A percentile compares a stretch with the other conserved stretches of the same genome.
Conservation (phyloP, 2,329 filamentous ascomycete species). For the Sporothrix humicola region DNA sequence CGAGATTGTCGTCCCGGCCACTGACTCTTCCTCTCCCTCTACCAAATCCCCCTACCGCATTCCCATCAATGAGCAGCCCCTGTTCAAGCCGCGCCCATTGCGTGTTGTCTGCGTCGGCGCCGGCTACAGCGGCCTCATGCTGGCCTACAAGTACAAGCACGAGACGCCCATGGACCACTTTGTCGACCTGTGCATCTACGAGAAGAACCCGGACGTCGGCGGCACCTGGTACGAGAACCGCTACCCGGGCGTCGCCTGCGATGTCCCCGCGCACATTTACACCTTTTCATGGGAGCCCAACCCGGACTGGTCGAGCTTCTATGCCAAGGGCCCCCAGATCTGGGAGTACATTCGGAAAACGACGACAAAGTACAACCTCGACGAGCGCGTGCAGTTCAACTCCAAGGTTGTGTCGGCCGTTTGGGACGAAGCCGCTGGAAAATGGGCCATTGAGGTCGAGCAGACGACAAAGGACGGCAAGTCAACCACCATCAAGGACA, state of each 20-base stretch:
- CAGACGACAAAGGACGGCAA: conserved; percentile 39
- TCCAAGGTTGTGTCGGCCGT: conserved; percentile 37
- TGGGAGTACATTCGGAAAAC: conserved; percentile 45
- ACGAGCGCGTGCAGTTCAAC: conserved; percentile 51
- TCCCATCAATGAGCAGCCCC: conserved; percentile 21
- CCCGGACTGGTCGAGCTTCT: conserved; percentile 44
- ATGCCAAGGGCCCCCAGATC: conserved; percentile 40
- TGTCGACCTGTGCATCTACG: conserved; percentile 62
- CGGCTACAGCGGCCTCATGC: conserved; percentile 25
- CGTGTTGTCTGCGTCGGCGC: conserved; percentile 44
- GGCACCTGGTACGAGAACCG: conserved; percentile 66
- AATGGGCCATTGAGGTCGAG: conserved; percentile 45
- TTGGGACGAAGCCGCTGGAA: conserved; percentile 52
- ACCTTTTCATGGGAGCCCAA: conserved; percentile 63
- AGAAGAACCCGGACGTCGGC: conserved; percentile 61
- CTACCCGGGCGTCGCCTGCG: conserved; percentile 63
- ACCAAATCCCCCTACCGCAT: conserved; percentile 10
- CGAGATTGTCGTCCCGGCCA: not conserved
- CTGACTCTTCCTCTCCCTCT: not conserved
- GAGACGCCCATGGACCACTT: conserved; percentile 26
- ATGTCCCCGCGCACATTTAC: conserved; percentile 65
- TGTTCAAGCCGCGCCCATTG: conserved; percentile 30
- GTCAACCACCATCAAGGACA: conserved; percentile 30
- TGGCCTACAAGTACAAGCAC: conserved; percentile 35
- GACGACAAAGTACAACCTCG: conserved; percentile 44